Evolutionary conservation across 129 eudicot species (phyloP).

Genomic region (Daucus carota): DNA sequence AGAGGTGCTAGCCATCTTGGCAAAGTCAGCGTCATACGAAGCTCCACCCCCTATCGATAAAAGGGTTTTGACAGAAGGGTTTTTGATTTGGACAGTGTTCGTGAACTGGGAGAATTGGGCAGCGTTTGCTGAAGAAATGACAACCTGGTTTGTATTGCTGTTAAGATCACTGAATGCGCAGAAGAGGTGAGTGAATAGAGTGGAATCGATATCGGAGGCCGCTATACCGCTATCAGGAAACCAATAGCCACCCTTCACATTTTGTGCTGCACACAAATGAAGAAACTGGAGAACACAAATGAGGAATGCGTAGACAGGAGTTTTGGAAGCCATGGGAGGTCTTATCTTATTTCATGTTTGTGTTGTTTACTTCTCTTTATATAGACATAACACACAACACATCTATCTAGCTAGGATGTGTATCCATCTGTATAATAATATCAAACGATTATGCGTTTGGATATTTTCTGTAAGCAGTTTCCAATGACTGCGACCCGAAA

Average conservation of each 20-base stretch:
- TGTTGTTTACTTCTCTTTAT: not conserved
- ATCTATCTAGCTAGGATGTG: not conserved
- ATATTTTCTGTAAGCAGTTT: too few species aligned
- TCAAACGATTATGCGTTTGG: too few species aligned
- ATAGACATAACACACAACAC: too few species aligned
- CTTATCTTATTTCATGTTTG: conserved; percentile 7
- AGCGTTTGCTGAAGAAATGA: conserved; percentile 24
- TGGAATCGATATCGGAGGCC: conserved; percentile 34
- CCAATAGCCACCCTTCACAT: conserved; percentile 53
- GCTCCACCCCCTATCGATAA: conserved; percentile 46
- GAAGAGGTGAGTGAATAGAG: conserved; percentile 62
- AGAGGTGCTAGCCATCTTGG: conserved; percentile 26
- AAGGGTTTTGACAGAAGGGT: conserved; percentile 49
- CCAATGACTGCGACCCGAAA: too few species aligned
- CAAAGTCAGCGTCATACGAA: conserved; percentile 15
- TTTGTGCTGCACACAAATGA: conserved; percentile 13
- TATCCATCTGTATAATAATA: too few species aligned
- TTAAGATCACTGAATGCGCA: conserved; percentile 53
- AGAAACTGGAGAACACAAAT: not conserved
- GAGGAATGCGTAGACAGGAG: not conserved
- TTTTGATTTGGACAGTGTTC: conserved; percentile 27
- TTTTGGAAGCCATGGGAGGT: conserved; percentile 9
- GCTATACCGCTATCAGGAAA: conserved; percentile 39
- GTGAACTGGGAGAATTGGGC: conserved; percentile 34
- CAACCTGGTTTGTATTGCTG: conserved; percentile 29